A percentile compares a stretch with the other conserved stretches of the same genome.
Evolutionary conservation across 106 monocot genomes (phyloP).

Genomic region (Dendrobium catenatum): DNA sequence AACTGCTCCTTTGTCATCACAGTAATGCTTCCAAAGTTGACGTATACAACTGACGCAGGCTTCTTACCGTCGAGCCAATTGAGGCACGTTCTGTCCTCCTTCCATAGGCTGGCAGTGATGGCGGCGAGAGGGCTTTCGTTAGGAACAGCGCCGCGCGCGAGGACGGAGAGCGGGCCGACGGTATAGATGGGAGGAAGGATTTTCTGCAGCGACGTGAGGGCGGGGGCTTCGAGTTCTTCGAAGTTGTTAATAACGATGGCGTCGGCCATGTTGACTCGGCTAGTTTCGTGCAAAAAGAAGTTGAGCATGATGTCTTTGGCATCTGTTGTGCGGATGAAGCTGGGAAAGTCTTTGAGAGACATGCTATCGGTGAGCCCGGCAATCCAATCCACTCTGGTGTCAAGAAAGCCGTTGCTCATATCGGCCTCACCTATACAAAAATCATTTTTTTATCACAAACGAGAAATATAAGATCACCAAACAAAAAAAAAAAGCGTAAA

Average conservation of each 20-base stretch:
- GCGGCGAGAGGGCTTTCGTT: slow-evolving; percentile 1
- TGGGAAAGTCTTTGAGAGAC: slow-evolving; percentile 42
- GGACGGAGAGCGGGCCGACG: slow-evolving; percentile 17
- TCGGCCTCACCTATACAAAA: neutral
- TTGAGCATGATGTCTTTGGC: slow-evolving; percentile 34
- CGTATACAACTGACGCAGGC: slow-evolving; percentile 10
- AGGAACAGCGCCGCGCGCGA: slow-evolving; percentile 6
- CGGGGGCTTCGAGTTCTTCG: slow-evolving; percentile 11
- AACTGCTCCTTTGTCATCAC: slow-evolving; percentile 9
- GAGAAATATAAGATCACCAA: neutral
- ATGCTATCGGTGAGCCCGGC: slow-evolving; percentile 3
- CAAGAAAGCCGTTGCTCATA: slow-evolving; percentile 11
- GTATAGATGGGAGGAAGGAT: slow-evolving; percentile 26
- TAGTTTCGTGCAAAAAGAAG: slow-evolving; percentile 5
- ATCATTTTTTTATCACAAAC: neutral
- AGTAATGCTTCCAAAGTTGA: slow-evolving; percentile 16
- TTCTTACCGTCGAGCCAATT: slow-evolving; percentile 32
- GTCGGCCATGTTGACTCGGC: slow-evolving; percentile 2
- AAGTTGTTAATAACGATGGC: slow-evolving; percentile 25
- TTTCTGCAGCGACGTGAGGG: slow-evolving; percentile 1
- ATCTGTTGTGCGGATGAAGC: slow-evolving; percentile 55
- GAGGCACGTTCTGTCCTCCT: slow-evolving; percentile 23
- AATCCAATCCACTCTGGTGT: slow-evolving; percentile 13
- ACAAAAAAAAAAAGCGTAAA: neutral
- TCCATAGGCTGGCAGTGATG: slow-evolving; percentile 42